Base-by-base conservation (phyloP, 495 filamentous ascomycete species). In the Lophiostoma macrostomum region DNA sequence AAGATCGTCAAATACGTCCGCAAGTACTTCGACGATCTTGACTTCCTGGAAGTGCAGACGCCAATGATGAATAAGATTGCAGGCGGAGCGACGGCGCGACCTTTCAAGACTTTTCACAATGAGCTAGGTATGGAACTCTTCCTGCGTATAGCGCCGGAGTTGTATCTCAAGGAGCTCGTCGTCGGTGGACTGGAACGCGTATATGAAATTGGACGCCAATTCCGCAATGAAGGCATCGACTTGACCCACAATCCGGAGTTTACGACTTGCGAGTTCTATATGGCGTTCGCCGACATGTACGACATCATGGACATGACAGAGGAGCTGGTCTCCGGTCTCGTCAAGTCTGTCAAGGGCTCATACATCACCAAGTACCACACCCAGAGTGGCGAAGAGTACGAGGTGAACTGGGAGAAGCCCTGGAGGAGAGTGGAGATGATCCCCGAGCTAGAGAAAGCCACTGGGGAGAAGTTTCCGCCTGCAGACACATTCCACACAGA, bases 211-310 rank as follows among this genome's bases (percentile, higher is more conserved):
- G 93, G 94, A 16, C 81, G 86, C 2, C 84, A 88, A 55, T 96
- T 97, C 79, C 77, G 93, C 52, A 99, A 97, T 61, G 93, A 99
- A 69, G 90, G 88, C 46, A 87, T 94, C 63, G 93, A 99, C 72
- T 75, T 94, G 44, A 96, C 93, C 12, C 94, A 99, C 76, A 99
- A 99, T 74, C 93, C 93, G 1, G 93, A 99, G 64, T 99, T 97
- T 76, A 97, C 94, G 10, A 91, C 90, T 11, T 90, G 86, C 65
- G 94, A 99, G 70, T 96, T 96, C 75, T 99, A 99, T 71, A 83
- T 82, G 82, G 93, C 93, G 12, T 96, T 91, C 58, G 88, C 90
- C 30, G 94, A 97, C 71, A 78, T 91, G 39, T 87, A 89, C 70
- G 93, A 99, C 67, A 68, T 96, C 36, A 95, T 97, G 88, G 75